Evolutionary conservation across 1,139 yeast species (phyloP).

Genomic region (Saccharomyces pastorianus): DNA sequence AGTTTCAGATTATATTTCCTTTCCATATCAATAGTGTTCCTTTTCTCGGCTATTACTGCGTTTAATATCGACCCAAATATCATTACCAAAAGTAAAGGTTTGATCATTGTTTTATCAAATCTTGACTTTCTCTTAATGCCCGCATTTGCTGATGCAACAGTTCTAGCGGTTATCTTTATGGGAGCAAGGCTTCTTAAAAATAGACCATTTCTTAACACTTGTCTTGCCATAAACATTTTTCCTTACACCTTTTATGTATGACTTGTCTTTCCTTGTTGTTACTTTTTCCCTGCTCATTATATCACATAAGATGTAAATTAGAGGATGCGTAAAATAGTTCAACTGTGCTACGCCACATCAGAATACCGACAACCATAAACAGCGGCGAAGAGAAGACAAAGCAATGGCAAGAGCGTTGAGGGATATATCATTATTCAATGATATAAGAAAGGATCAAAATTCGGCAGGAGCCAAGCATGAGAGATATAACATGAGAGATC

Average conservation of each 20-base stretch:
- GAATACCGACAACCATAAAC: neutral
- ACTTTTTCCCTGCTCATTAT: neutral
- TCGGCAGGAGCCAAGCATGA: neutral
- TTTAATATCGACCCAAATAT: slow-evolving; percentile 32
- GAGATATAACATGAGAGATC: neutral
- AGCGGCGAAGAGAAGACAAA: slow-evolving; percentile 1
- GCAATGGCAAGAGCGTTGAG: neutral
- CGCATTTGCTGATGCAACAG: neutral
- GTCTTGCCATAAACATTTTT: neutral
- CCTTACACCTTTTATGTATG: neutral
- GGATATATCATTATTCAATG: neutral
- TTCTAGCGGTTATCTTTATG: neutral
- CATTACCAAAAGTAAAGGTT: slow-evolving; percentile 30
- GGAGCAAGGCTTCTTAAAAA: neutral
- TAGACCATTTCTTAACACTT: neutral
- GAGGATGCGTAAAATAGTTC: neutral
- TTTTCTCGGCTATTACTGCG: slow-evolving; percentile 35
- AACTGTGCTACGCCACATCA: neutral
- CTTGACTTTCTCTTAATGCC: slow-evolving; percentile 11
- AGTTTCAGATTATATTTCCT: slow-evolving; percentile 31
- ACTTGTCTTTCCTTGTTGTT: neutral
- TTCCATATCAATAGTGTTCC: slow-evolving; percentile 35
- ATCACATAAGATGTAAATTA: neutral
- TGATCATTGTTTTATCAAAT: slow-evolving; percentile 30
- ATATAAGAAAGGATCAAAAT: neutral